Evolutionary conservation across 768 basidiomycete genomes (phyloP).

Genomic region (Agrocybe praecox): DNA sequence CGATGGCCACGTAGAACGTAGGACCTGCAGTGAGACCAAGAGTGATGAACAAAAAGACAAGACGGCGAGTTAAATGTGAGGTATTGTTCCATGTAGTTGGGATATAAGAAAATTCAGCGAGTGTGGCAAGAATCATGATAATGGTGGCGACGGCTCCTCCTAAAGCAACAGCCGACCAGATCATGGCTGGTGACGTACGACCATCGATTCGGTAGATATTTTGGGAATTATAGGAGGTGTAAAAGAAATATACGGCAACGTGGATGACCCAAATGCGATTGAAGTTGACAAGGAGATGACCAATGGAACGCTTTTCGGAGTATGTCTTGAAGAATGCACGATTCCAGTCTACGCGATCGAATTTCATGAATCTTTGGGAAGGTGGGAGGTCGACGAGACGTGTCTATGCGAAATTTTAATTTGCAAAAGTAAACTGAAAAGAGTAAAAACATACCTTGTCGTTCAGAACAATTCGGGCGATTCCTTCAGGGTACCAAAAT

Average conservation of each 20-base stretch:
- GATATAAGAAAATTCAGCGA: slow-evolving; percentile 96
- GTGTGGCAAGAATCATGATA: slow-evolving; percentile 95
- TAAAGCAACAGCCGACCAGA: slow-evolving; percentile 92
- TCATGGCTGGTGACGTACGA: slow-evolving; percentile 72
- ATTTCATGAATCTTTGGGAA: slow-evolving; percentile 93
- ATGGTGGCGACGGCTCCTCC: slow-evolving; percentile 95
- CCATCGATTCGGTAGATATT: slow-evolving; percentile 70
- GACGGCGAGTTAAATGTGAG: slow-evolving; percentile 89
- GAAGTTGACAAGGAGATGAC: slow-evolving; percentile 98
- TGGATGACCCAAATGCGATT: slow-evolving; percentile 99
- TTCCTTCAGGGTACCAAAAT: slow-evolving; percentile 99
- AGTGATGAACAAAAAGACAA: slow-evolving; percentile 88
- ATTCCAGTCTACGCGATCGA: slow-evolving; percentile 96
- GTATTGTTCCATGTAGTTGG: slow-evolving; percentile 99
- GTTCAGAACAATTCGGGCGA: slow-evolving; percentile 83
- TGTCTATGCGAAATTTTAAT: slow-evolving; percentile 50
- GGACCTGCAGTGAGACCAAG: slow-evolving; percentile 91
- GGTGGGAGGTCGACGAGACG: slow-evolving; percentile 91
- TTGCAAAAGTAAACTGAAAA: background rate
- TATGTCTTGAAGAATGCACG: slow-evolving; percentile 99
- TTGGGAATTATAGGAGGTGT: slow-evolving; percentile 93
- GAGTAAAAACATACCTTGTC: slow-evolving; percentile 70
- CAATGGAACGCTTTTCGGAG: slow-evolving; percentile 95
- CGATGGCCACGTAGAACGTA: slow-evolving; percentile 92
- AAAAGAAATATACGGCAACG: slow-evolving; percentile 93